A percentile compares a stretch with the other conserved stretches of the same genome.
Conservation (phyloP, 129 eudicot genomes). For the Escallonia rubra region DNA sequence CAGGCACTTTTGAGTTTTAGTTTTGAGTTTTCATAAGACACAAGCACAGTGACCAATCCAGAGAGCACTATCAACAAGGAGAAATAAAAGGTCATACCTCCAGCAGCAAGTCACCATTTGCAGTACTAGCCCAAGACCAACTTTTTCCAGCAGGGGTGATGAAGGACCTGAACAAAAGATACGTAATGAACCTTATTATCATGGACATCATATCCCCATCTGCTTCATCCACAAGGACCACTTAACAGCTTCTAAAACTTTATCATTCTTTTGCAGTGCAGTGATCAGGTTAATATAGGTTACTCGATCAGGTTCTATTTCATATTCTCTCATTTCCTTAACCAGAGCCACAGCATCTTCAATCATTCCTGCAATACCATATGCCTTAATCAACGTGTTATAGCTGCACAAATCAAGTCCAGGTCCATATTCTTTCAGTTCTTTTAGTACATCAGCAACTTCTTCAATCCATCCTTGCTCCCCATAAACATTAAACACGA, state of each 20-base stretch:
- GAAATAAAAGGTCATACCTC: too few species aligned
- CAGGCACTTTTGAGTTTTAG: too few species aligned
- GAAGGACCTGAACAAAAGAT: constrained; percentile 3
- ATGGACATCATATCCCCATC: constrained; percentile 45
- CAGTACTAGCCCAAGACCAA: too few species aligned
- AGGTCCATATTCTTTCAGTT: constrained; percentile 65
- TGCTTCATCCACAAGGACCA: constrained; percentile 99
- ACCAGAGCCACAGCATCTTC: constrained; percentile 78
- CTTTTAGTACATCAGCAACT: constrained; percentile 55
- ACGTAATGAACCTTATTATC: neutral
- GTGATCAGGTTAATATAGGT: constrained; percentile 60
- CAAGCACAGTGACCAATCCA: too few species aligned
- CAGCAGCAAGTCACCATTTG: too few species aligned
- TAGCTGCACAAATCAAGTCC: constrained; percentile 84
- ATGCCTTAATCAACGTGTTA: constrained; percentile 87
- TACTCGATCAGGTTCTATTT: constrained; percentile 62
- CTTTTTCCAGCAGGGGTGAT: too few species aligned
- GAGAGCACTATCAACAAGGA: too few species aligned
- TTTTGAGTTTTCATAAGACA: too few species aligned
- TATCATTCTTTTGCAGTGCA: constrained; percentile 74
- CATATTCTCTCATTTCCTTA: constrained; percentile 79
- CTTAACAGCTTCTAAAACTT: constrained; percentile 82
- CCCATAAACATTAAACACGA: constrained; percentile 77
- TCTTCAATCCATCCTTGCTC: constrained; percentile 90
- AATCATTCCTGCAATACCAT: constrained; percentile 96